Base-by-base conservation (phyloP, 345 rosid genomes). In the Isatis tinctoria region DNA sequence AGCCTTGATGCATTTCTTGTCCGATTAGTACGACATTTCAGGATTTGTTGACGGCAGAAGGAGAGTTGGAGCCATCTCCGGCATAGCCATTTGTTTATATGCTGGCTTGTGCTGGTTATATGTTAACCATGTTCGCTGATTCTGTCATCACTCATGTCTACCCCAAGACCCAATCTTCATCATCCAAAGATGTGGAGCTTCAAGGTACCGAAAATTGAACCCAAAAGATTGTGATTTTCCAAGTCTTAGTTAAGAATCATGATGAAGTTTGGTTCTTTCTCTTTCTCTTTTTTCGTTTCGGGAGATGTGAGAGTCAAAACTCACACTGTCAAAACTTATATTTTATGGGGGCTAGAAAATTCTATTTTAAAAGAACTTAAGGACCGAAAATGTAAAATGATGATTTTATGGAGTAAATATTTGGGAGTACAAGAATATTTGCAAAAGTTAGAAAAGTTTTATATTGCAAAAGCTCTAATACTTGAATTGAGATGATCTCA, bases 31-130 rank as follows among this genome's bases (percentile, higher is more conserved):
- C 54, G 72, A 89, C 90, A 17, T 91, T 93, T 35, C 70, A 39
- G 17, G 86, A 86, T 36, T 85, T 90, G 89, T 82, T 87, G 0
- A 41, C 17, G 0, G 72, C 81, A 30, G 79, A 78, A 56, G 79
- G 79, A 35, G 75, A 76, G 11, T 44, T 65, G 0, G 75, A 76
- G 60, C 80, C 76, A 3, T 77, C 76, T 65, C 56, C 68, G 10
- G 72, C 75, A 32, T 90, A 92, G 80, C 98, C 98, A 57, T 90
- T 92, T 68, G 97, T 95, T 4, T 92, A 77, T 67, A 86, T 92
- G 98, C 73, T 92, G 82, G 97, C 95, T 24, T 79, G 87, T 77
- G 80, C 78, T 73, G 98, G 97, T 16, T 92, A 83, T 66, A 65
- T 88, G 81, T 28, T 92, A 39, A 90, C 93, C 6, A 88, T 87